Percentiles rank a stretch among this genome's conserved stretches.
Evolutionary conservation across 1,284 basidiomycete species (phyloP).

Genomic region (Meira nashicola): DNA sequence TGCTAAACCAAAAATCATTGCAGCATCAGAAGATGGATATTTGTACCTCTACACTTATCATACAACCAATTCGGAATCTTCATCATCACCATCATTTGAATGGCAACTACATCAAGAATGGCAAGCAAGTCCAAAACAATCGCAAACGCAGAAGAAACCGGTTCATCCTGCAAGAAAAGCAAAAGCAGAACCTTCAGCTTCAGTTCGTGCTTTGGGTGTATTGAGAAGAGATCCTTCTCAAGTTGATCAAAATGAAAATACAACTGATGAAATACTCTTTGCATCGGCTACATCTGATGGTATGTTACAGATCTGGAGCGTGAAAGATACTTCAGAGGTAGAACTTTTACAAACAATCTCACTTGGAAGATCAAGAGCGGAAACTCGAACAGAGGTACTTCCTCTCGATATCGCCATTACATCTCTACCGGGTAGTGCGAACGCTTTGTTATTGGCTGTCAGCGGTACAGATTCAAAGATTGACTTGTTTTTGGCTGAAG

Average conservation of each 20-base stretch:
- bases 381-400: constrained; percentile 29
- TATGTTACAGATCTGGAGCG: constrained; percentile 30
- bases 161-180: not conserved
- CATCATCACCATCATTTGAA: no score
- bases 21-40: constrained; percentile 3
- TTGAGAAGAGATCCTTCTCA: constrained; percentile 16
- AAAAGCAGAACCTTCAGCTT: constrained; percentile 6
- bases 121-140: not conserved
- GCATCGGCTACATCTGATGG: constrained; percentile 42
- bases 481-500: constrained; percentile 21
- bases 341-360: constrained; percentile 26
- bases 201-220: constrained; percentile 28
- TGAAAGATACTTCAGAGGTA: constrained; percentile 8
- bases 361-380: not conserved
- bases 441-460: constrained; percentile 30
- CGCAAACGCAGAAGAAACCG: constrained; percentile 1
- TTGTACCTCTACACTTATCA: not conserved
- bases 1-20: not conserved
- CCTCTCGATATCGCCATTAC: constrained; percentile 43
- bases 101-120: not conserved
- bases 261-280: constrained; percentile 16
- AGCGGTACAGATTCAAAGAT: constrained; percentile 41
- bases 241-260: not conserved
- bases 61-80: no score
- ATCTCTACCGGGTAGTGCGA: not conserved